Conservation (phyloP, 2,329 filamentous ascomycete species). For the Colletotrichum sp. region DNA sequence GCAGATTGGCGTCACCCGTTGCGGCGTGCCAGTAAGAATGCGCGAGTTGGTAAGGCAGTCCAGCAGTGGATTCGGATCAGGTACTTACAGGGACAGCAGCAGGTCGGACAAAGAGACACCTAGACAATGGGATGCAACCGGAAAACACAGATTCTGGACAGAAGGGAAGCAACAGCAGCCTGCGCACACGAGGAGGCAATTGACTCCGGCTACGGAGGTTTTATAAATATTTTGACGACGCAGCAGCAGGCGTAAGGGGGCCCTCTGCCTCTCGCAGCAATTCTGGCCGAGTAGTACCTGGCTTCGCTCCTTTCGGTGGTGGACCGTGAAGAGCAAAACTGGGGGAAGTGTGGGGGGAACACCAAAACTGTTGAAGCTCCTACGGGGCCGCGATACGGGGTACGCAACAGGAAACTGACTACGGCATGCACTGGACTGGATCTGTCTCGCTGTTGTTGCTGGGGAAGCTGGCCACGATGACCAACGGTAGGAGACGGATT, state of each 20-base stretch:
- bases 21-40: slow-evolving; percentile 16
- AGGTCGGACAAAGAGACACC: background rate
- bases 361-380: slow-evolving; percentile 1
- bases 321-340: slow-evolving; percentile 14
- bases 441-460: background rate
- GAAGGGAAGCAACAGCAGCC: background rate
- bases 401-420: background rate
- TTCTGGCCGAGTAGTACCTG: slow-evolving; percentile 19
- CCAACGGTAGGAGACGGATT: background rate
- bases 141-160: background rate
- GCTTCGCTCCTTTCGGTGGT: slow-evolving; percentile 15
- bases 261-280: slow-evolving; percentile 14
- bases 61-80: background rate
- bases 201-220: background rate
- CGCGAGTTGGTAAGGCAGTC: slow-evolving; percentile 14
- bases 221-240: background rate
- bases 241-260: background rate
- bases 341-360: slow-evolving; percentile 17
- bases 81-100: background rate
- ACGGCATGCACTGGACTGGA: background rate
- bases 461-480: background rate
- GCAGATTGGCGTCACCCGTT: slow-evolving; percentile 9
- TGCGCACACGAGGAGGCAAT: background rate
- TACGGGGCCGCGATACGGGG: background rate
- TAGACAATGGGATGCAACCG: background rate